Base-by-base conservation (phyloP, 306 rosid genomes). In the Malus orientalis region DNA sequence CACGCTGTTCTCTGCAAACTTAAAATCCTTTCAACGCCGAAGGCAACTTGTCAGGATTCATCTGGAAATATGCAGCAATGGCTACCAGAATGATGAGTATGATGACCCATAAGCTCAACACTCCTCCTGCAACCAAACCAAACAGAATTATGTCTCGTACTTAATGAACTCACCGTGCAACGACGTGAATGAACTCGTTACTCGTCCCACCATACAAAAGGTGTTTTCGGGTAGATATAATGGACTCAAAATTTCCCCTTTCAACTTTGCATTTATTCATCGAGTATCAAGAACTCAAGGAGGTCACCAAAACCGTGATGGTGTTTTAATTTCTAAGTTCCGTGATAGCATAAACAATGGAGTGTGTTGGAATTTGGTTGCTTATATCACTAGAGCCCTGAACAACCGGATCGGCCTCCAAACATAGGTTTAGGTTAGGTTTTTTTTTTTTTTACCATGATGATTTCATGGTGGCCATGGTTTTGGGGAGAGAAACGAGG, bases 71-170 rank as follows among this genome's bases (percentile, higher is more conserved):
- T 53, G 85, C 90, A 15, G 84, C 89, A 71, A 87, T 27, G n/a
- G 95, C 91, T 20, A 92, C 79, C 51, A 94, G 76, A 81, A 92
- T 70, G 70, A 90, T 81, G 47, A 94, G 53, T 81, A 90, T 19
- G 42, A 88, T 76, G 68, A 90, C 57, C 98, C 95, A 92, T 68
- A 92, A 78, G 91, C 76, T 87, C 81, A 51, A 51, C 55, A 71
- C 40, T 73, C 88, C 93, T 78, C 93, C 98, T 92, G 89, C 75
- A 75, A 51, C 58, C 40, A 54, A 75, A 33, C 19, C 73, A 61
- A n/a, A 58, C 2, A 16, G 4, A 67, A 14, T 7, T 51, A 49
- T 70, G 33, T 73, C 57, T 80, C 59, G 36, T 23, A 11, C 78
- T 29, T 27, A 30, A 68, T 68, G 73, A 67, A 40, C 44, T 15